Evolutionary conservation across 2,329 filamentous ascomycete genomes (phyloP), one percentile per base, ranked within the genome.

Genomic region (Ciborinia camelliae): DNA sequence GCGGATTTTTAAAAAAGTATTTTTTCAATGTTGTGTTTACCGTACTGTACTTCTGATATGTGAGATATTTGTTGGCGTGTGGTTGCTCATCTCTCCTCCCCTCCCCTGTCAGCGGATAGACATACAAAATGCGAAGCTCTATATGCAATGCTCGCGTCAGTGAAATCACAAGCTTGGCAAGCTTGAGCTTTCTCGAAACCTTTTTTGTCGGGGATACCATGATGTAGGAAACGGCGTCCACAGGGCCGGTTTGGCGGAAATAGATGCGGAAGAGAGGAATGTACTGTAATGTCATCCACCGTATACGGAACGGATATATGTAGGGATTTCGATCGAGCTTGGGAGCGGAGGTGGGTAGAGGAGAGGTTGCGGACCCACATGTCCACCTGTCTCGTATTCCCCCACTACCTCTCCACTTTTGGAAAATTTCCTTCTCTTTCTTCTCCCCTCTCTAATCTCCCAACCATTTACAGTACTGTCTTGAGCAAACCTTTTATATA

Each of bases 81-180:
- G 10, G 77, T 78, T 52, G 79, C 77, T 65, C 77, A 79, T n/a
- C n/a, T n/a, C n/a, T n/a, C n/a, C 48, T 79, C 20, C 54, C 86
- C 85, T 57, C 85, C 85, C 45, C 87, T 84, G 66, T 90, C 87
- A 26, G 88, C 84, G 55, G 81, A 84, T 37, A 80, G 82, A 76
- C 88, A 89, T 43, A 90, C 81, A 69, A 90, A 87, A 71, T 85
- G 81, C 64, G 80, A 76, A 47, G 89, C 83, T 26, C 77, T 79
- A 78, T 52, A 81, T 73, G 51, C 80, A 79, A 70, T 87, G 70
- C 10, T 84, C 77, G 80, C 83, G 65, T 88, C 83, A 58, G 88
- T 78, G 5, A 90, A 75, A 0, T 76, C 78, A 71, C 88, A 84
- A 4, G 70, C 68, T 67, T 83, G 82, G 71, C 88, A 84, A 4